A percentile compares a stretch with the other conserved stretches of the same genome.
Evolutionary conservation across 2,329 filamentous ascomycete species (phyloP).

Genomic region (Paraphoma sp.): DNA sequence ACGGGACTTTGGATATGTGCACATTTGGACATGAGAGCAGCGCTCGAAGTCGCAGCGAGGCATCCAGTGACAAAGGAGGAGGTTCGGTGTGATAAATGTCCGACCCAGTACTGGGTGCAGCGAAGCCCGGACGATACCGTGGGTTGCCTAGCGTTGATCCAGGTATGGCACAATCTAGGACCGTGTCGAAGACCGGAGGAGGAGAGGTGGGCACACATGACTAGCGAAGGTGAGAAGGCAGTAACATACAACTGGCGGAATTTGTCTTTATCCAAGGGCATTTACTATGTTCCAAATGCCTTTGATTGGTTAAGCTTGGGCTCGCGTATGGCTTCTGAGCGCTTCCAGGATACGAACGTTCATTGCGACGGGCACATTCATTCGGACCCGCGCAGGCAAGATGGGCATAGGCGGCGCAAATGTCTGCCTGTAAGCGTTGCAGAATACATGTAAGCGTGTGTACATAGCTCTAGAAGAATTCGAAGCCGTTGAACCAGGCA

Average conservation of each 20-base stretch:
- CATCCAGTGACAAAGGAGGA: background rate
- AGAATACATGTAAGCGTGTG: background rate
- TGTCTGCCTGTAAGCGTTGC: background rate
- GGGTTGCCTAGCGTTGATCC: background rate
- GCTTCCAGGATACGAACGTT: background rate
- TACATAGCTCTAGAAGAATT: conserved; percentile 46
- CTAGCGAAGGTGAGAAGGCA: conserved; percentile 2
- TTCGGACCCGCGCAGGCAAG: background rate
- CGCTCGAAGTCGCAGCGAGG: background rate
- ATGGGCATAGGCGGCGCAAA: background rate
- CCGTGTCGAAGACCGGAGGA: conserved; percentile 3
- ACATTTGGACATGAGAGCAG: background rate
- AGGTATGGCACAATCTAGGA: background rate
- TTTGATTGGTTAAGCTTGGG: conserved; percentile 18
- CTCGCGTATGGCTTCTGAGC: conserved; percentile 14
- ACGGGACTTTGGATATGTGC: background rate
- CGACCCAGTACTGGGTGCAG: conserved; percentile 1
- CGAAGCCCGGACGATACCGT: background rate
- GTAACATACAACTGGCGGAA: background rate
- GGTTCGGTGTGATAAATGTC: conserved; percentile 7
- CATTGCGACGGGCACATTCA: background rate
- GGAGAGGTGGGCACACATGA: conserved; percentile 1
- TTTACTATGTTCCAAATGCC: conserved; percentile 10
- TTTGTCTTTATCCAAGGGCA: conserved; percentile 5
- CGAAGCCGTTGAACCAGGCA: conserved; percentile 63